Base-by-base conservation (phyloP, 2,329 filamentous ascomycete species). In the Geoglossum cookeanum region DNA sequence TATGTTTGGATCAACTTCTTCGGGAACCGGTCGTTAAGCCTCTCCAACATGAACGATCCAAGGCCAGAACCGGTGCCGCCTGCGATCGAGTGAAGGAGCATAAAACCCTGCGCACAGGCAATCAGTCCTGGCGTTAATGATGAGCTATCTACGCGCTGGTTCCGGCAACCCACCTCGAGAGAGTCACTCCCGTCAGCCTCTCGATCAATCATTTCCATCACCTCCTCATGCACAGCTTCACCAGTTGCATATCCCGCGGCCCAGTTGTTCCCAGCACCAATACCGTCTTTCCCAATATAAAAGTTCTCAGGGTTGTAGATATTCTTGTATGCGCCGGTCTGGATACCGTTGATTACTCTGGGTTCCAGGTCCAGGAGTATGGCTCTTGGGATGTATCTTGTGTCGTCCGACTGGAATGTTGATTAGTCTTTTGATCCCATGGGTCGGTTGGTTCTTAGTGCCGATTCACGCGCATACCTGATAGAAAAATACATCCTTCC, bases 281-380 rank as follows among this genome's bases (percentile, higher is more conserved):
- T 82, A 58, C 92, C 92, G 72, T 91, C 85, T 69, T 95, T 94
- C 65, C 91, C 88, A 56, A 97, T 81, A 69, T 94, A 98, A 73
- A 97, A 96, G 75, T 98, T 98, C 71, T 98, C 92, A 0, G 92
- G 92, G 68, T 98, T 98, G 79, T 98, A 98, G 59, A 98, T 98
- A 69, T 98, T 97, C 70, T 85, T 88, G 75, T 98, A 98, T 0
- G 90, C 84, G 1, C 92, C 89, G 8, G 84, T 85, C 72, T 97
- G 91, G 64, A 98, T 98, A 60, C 82, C 76, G 68, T 97, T 86
- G 67, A 98, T 85, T 61, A 97, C 90, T 62, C 92, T 80, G 29
- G 92, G 92, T 71, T 98, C 92, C 44, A 98, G 76, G 68, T 98
- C 92, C 61, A 98, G 85, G 55, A 98, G 75, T 65, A 98, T 97